Percentiles rank a stretch among this genome's conserved stretches.
Evolutionary conservation across 2,329 filamentous ascomycete genomes (phyloP).

Genomic region (Diaporthe destruens): DNA sequence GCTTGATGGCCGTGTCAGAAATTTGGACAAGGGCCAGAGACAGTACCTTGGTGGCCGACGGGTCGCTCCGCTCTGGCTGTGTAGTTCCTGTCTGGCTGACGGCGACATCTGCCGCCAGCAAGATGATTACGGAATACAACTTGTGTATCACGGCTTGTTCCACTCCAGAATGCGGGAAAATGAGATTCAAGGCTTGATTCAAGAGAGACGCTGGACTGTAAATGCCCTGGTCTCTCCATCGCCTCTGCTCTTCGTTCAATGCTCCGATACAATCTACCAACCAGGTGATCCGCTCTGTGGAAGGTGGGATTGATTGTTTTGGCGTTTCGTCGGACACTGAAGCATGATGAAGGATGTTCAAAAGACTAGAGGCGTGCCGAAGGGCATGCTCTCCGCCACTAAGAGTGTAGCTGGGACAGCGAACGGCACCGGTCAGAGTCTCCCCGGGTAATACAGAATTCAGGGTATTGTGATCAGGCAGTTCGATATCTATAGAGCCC

Average conservation of each 20-base stretch:
- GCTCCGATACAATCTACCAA: slow-evolving; percentile 62
- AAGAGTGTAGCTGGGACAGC: slow-evolving; percentile 57
- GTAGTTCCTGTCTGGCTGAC: slow-evolving; percentile 41
- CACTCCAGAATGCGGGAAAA: slow-evolving; percentile 30
- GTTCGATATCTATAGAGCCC: slow-evolving; percentile 45
- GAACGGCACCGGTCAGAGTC: slow-evolving; percentile 43
- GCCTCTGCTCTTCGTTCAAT: slow-evolving; percentile 56
- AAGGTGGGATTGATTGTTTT: slow-evolving; percentile 51
- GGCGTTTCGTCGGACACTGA: slow-evolving; percentile 51
- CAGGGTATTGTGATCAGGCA: slow-evolving; percentile 55
- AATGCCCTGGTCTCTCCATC: slow-evolving; percentile 51
- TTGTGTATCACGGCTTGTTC: slow-evolving; percentile 45
- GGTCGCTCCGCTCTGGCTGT: slow-evolving; percentile 41
- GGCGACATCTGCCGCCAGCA: slow-evolving; percentile 45
- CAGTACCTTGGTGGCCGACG: slow-evolving; percentile 40
- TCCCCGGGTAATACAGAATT: slow-evolving; percentile 47
- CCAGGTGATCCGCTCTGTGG: slow-evolving; percentile 60
- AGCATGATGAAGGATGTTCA: slow-evolving; percentile 58
- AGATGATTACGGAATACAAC: slow-evolving; percentile 46
- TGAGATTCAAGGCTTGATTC: slow-evolving; percentile 50
- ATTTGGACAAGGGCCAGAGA: slow-evolving; percentile 46
- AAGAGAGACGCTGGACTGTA: slow-evolving; percentile 53
- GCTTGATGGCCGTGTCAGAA: slow-evolving; percentile 43
- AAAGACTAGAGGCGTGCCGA: slow-evolving; percentile 59
- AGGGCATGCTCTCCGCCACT: slow-evolving; percentile 57